Percentiles rank a stretch among this genome's conserved stretches.
Conservation (phyloP, 441 rosid genomes). For the Francoa sonchifolia region DNA sequence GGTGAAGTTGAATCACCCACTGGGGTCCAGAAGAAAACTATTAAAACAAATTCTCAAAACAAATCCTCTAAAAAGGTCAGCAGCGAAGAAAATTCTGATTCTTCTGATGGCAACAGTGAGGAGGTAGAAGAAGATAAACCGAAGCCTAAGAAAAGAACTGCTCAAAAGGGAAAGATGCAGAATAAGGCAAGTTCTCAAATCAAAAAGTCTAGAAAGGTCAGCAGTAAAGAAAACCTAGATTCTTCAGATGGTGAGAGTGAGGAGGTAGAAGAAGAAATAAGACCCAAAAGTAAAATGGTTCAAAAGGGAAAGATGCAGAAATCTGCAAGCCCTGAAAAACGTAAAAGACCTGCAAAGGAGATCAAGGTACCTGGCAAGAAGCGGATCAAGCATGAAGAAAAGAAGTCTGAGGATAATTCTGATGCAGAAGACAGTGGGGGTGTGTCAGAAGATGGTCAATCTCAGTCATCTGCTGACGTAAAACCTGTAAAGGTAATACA, state of each 20-base stretch:
- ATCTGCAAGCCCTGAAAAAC: conserved; percentile 40
- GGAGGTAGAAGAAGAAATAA: conserved; percentile 31
- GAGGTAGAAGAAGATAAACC: conserved; percentile 28
- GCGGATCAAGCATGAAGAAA: conserved; percentile 34
- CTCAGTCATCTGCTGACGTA: conserved; percentile 46
- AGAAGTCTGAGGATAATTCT: conserved; percentile 25
- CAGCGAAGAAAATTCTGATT: conserved; percentile 6
- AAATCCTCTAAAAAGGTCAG: conserved; percentile 3
- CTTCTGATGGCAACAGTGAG: conserved; percentile 30
- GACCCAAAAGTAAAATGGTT: conserved; percentile 36
- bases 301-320: conserved; percentile 29
- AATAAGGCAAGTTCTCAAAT: not conserved
- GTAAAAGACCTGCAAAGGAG: conserved; percentile 48
- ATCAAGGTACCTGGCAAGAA: conserved; percentile 32
- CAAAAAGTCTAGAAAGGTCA: conserved; percentile 26
- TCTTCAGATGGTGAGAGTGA: conserved; percentile 31
- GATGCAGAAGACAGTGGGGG: conserved; percentile 30
- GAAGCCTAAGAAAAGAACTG: conserved; percentile 38
- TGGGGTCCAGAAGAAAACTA: conserved; percentile 27
- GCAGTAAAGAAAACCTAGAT: conserved; percentile 24
- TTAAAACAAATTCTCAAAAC: conserved; percentile 23
- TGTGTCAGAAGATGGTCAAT: conserved; percentile 35
- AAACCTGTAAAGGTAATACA: conserved; percentile 41
- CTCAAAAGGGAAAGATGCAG: conserved; percentile 26
- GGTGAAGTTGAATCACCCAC: conserved; percentile 26